A percentile compares a stretch with the other conserved stretches of the same genome.
phyloP scores from a whole-genome alignment of 805 yeast species.

The Candida pseudofarinosa region DNA sequence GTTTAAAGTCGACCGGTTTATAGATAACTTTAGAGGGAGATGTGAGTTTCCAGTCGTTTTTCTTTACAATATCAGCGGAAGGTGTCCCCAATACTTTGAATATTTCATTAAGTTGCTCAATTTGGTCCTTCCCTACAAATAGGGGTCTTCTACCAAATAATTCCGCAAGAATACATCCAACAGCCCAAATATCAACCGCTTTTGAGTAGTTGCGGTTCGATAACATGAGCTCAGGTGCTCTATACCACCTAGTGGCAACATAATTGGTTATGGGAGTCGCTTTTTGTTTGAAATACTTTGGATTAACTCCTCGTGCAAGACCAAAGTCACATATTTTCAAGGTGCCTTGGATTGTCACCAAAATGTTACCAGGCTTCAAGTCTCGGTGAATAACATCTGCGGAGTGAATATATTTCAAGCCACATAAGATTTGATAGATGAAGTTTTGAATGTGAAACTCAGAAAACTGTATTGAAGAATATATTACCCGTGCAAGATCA shows the following conservation, averaged over 20 bases:
- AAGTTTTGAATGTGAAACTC: conserved; percentile 78
- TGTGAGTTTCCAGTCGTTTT: conserved; percentile 24
- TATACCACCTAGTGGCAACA: conserved; percentile 93
- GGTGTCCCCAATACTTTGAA: conserved; percentile 73
- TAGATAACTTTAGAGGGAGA: conserved; percentile 37
- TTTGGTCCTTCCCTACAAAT: conserved; percentile 69
- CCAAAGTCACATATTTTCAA: conserved; percentile 94
- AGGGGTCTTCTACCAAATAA: conserved; percentile 75
- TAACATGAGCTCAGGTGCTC: conserved; percentile 87
- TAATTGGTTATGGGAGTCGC: conserved; percentile 63
- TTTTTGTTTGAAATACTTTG: conserved; percentile 24
- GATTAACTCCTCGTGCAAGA: conserved; percentile 70
- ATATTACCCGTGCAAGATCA: conserved; percentile 79
- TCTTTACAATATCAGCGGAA: conserved; percentile 36
- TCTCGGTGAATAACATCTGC: conserved; percentile 93
- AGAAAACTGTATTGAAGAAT: conserved; percentile 71
- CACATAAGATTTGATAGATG: conserved; percentile 79
- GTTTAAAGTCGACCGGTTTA: conserved; percentile 20
- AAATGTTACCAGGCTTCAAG: conserved; percentile 84
- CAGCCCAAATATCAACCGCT: conserved; percentile 86
- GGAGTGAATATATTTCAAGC: conserved; percentile 82
- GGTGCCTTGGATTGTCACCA: conserved; percentile 68
- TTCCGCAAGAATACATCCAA: conserved; percentile 88
- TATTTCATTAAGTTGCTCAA: conserved; percentile 69
- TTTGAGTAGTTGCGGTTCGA: conserved; percentile 58